Base-by-base conservation (phyloP, 2,329 filamentous ascomycete species). In the Claviceps monticola region DNA sequence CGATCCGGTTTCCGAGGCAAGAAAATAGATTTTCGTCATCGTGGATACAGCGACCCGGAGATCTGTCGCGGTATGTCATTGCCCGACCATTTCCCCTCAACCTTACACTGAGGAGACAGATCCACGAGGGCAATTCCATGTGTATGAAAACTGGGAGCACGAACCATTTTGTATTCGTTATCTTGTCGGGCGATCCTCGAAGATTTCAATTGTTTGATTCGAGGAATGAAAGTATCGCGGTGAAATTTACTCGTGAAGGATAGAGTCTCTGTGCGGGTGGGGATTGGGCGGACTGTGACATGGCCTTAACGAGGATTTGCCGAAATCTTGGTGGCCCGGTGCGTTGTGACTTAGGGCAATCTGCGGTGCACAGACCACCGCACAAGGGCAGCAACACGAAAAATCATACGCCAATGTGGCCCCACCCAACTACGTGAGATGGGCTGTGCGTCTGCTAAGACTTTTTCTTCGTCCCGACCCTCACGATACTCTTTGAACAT, bases 181-280 rank as follows among this genome's bases (percentile, higher is more conserved):
- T 71, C 70, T 71, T 75, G 78, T 76, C 78, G 76, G 75, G 72
- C 76, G 77, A 81, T 82, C 79, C 79, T 82, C 79, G 79, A 82
- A 82, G 78, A 80, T 77, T 69, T 65, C 60, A 61, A 62, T 19
- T 50, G 19, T 50, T 67, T 62, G 59, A 60, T 60, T 64, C 59
- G 64, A 59, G 62, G 26, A 43, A 51, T 48, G 55, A 57, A 60
- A 60, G 57, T 50, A 45, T 58, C 50, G 52, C 54, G 46, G 55
- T 52, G 58, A 56, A 56, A 57, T 54, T 58, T 59, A 54, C 57
- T 64, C 62, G 61, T 66, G 60, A 50, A 37, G 19, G n/a, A 13
- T 19, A 23, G 54, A 54, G 57, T 56, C 56, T 55, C 58, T 60
- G 57, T 59, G 59, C 57, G 60, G 61, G 61, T 60, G 60, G 60